A percentile compares a stretch with the other conserved stretches of the same genome.
Conservation (phyloP, 192 early-diverging fungal species). For the Podila epicladia region DNA sequence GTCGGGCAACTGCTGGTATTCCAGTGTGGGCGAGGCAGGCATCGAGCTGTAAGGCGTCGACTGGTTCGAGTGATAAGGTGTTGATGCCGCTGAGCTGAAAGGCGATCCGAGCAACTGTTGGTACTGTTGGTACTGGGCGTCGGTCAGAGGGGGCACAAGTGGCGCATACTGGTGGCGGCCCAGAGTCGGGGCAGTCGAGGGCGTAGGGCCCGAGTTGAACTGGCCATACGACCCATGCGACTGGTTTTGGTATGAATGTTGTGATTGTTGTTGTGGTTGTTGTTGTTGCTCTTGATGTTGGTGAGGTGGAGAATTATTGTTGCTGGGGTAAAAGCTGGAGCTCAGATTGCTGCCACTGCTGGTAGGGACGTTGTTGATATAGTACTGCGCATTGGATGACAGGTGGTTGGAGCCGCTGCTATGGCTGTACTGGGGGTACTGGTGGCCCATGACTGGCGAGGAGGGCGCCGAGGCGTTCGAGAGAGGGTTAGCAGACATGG, state of each 20-base stretch:
- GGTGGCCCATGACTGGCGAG: constrained; percentile 27
- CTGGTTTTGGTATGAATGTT: constrained; percentile 10
- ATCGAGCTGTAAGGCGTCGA: constrained; percentile 51
- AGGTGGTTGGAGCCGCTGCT: constrained; percentile 5
- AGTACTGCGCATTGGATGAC: constrained; percentile 1
- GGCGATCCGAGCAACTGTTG: constrained; percentile 39
- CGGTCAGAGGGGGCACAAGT: constrained; percentile 37
- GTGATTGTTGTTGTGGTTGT: constrained; percentile 9
- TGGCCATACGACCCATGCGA: constrained; percentile 9
- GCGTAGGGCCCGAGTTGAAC: neutral
- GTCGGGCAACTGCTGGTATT: constrained; percentile 35
- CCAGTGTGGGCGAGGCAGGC: constrained; percentile 40
- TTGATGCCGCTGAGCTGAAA: constrained; percentile 41
- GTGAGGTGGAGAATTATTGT: neutral
- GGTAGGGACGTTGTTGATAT: constrained; percentile 14
- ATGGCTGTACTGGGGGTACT: constrained; percentile 37
- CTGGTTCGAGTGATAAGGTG: constrained; percentile 43
- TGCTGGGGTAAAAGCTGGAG: constrained; percentile 34
- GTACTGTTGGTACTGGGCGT: constrained; percentile 45
- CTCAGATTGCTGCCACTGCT: constrained; percentile 22
- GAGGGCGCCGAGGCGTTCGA: constrained; percentile 28
- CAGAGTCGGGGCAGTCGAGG: neutral
- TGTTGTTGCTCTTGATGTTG: constrained; percentile 20
- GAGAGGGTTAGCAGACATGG: constrained; percentile 15
- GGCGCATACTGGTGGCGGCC: constrained; percentile 43